These are phyloP conservation scores for Pyrenochaeta sp. DNA, from an alignment of 2,329 filamentous ascomycete species.

Conservation along the genomic window DNA sequence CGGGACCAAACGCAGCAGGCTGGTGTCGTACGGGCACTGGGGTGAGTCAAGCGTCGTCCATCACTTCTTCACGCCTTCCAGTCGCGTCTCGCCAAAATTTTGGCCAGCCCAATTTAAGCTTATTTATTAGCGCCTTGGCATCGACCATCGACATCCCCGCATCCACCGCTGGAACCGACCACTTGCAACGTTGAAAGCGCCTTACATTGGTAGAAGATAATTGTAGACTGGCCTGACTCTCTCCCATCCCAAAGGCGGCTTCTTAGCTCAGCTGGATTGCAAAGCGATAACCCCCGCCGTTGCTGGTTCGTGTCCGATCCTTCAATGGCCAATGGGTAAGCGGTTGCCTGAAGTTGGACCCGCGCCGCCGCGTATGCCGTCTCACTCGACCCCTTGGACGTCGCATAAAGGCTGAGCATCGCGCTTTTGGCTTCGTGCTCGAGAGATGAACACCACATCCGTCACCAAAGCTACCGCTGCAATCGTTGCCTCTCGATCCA, in stretches of 20 bases:
- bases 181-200: no score
- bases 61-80: no score
- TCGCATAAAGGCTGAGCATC: constrained; percentile 12
- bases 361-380: constrained; percentile 29
- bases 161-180: no score
- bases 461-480: neutral
- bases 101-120: no score
- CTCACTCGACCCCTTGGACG: constrained; percentile 24
- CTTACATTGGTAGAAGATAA: no score
- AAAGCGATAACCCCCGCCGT: neutral
- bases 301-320: constrained; percentile 3
- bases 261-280: neutral
- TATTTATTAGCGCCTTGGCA: no score
- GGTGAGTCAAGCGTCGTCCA: no score
- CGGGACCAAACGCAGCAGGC: no score
- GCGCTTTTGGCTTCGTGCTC: constrained; percentile 5
- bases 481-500: neutral
- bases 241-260: no score
- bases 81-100: constrained; percentile 34
- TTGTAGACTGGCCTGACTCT: no score
- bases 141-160: no score
- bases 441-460: neutral
- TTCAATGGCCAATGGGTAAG: constrained; percentile 18
- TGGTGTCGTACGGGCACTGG: no score
- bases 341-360: constrained; percentile 34